Conservation (phyloP, 495 filamentous ascomycete genomes). For the Pseudoneurospora amorphoporcata region DNA sequence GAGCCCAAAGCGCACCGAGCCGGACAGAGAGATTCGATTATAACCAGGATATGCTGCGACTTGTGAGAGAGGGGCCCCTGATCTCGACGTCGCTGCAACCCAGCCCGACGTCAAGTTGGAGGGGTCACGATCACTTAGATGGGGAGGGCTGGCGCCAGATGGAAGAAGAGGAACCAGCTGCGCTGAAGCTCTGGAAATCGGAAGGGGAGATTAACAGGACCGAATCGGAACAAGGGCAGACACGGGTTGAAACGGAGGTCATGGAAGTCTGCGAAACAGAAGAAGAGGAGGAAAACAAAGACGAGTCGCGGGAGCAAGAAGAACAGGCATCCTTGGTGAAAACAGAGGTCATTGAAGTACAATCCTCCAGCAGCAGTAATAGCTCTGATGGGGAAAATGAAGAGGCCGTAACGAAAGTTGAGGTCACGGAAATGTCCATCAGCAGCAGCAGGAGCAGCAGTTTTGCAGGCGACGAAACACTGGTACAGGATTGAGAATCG, state of each 20-base stretch:
- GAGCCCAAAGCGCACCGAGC: not conserved
- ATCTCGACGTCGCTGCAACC: not conserved
- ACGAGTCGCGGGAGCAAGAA: not conserved
- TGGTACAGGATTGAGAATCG: not conserved
- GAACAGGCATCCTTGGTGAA: not conserved
- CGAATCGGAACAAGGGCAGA: not conserved
- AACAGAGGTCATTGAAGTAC: not conserved
- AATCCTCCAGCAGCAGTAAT: not conserved
- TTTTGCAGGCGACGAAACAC: not conserved
- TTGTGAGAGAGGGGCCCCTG: not conserved
- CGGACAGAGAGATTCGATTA: not conserved
- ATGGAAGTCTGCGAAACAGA: not conserved
- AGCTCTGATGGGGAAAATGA: not conserved
- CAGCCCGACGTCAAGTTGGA: not conserved
- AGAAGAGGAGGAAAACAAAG: not conserved
- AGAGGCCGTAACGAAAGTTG: not conserved
- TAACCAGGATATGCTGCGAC: not conserved
- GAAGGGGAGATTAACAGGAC: not conserved
- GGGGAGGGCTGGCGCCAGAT: not conserved
- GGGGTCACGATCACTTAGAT: not conserved
- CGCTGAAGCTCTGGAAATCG: not conserved
- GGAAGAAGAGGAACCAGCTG: not conserved
- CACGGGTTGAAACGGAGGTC: not conserved
- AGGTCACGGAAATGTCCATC: not conserved
- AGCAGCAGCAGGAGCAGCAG: not conserved